phyloP scores from a whole-genome alignment of 1,139 yeast genomes.

The Geotrichum candidum region DNA sequence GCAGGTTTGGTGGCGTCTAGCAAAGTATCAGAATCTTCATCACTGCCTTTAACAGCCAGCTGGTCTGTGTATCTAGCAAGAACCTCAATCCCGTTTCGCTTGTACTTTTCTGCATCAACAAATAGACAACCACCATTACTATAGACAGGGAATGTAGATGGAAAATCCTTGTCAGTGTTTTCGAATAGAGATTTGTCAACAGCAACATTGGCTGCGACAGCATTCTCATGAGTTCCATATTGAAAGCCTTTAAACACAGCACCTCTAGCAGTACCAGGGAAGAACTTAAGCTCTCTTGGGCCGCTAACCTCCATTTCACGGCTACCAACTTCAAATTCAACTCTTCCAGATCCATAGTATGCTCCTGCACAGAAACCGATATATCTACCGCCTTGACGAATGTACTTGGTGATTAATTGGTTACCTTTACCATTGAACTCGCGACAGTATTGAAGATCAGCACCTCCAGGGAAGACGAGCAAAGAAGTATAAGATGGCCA shows the following conservation, averaged over 20 bases:
- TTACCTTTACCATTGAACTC: conserved; percentile 67
- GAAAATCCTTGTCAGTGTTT: conserved; percentile 16
- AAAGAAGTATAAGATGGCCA: conserved; percentile 79
- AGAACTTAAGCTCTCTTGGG: conserved; percentile 69
- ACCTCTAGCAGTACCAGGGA: conserved; percentile 79
- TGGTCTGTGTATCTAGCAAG: conserved; percentile 58
- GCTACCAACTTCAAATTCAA: conserved; percentile 80
- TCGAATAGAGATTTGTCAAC: conserved; percentile 33
- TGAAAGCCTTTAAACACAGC: conserved; percentile 74
- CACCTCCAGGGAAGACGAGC: conserved; percentile 92
- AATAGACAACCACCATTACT: conserved; percentile 90
- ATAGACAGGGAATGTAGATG: conserved; percentile 38
- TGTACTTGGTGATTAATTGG: conserved; percentile 53
- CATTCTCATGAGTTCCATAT: conserved; percentile 72
- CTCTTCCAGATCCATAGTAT: conserved; percentile 66
- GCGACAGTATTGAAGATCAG: conserved; percentile 80
- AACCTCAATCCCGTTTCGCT: conserved; percentile 52
- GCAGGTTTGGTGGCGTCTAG: conserved; percentile 36
- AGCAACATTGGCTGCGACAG: conserved; percentile 50
- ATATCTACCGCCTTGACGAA: conserved; percentile 71
- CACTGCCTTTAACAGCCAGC: conserved; percentile 41
- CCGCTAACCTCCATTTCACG: conserved; percentile 75
- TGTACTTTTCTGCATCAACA: conserved; percentile 57
- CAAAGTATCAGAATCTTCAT: conserved; percentile 34
- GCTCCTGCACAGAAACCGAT: conserved; percentile 97